Conservation (phyloP, 2,329 filamentous ascomycete species). For the Colletotrichum phormii region DNA sequence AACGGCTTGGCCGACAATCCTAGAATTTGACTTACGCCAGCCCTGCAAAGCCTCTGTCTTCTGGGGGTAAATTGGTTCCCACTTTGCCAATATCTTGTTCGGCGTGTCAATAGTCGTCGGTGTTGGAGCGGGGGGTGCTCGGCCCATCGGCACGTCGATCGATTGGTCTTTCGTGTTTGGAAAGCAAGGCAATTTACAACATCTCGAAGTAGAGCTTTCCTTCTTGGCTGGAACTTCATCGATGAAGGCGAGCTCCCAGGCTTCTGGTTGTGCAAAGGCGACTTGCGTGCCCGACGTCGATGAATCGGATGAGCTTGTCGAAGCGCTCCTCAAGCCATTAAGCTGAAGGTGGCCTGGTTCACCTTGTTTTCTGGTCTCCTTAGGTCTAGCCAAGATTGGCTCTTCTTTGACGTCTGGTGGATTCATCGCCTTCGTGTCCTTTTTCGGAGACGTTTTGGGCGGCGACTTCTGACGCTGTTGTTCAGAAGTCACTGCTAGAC, state of each 20-base stretch:
- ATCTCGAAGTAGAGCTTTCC: constrained; percentile 33
- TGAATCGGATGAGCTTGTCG: constrained; percentile 5
- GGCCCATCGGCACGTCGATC: background rate
- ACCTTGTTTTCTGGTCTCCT: background rate
- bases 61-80: constrained; percentile 29
- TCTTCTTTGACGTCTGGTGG: background rate
- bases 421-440: background rate
- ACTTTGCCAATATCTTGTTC: constrained; percentile 25
- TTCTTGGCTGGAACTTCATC: constrained; percentile 44
- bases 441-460: background rate
- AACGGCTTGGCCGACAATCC: background rate
- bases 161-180: constrained; percentile 6
- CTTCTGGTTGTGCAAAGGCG: constrained; percentile 44
- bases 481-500: constrained; percentile 66
- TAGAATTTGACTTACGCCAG: constrained; percentile 1
- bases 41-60: constrained; percentile 1
- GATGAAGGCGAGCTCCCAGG: constrained; percentile 49
- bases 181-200: constrained; percentile 25
- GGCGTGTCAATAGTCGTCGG: constrained; percentile 28
- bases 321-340: constrained; percentile 33
- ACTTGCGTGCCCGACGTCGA: constrained; percentile 45
- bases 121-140: constrained; percentile 3
- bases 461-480: constrained; percentile 50
- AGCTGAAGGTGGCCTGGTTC: constrained; percentile 23
- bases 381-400: constrained; percentile 22